Base-by-base conservation (phyloP, 176 grass and related monocot genomes). In the Tuctoria greenei region DNA sequence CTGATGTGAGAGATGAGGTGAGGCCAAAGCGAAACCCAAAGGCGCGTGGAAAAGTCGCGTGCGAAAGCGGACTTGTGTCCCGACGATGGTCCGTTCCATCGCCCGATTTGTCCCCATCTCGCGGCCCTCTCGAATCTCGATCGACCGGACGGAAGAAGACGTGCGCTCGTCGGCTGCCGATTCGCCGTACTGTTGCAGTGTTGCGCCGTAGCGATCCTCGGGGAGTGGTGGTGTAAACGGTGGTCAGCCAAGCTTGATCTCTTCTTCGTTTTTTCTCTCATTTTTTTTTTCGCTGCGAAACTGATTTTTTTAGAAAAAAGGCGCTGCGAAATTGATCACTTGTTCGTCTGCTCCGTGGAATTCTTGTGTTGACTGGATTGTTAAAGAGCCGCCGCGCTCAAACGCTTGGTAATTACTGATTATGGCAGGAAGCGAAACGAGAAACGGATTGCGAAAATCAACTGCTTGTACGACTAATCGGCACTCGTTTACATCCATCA, bases 41-140 rank as follows among this genome's bases (percentile, higher is more conserved):
- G 62, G 35, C 75, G 80, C 6, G 80, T 88, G 69, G 86, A 79
- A 83, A 83, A 69, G 62, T 27, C 10, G n/a, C 65, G 39, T 66
- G 15, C 31, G 54, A 20, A 49, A 24, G 75, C 59, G 24, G 57
- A 66, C 25, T 56, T 31, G 52, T 41, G 57, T 59, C 14, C 2
- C 40, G 37, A 38, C 8, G 7, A 11, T 36, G 11, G 21, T 11
- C 64, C 45, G 23, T 14, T 43, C 17, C 36, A 44, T 11, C 24
- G 7, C 46, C 10, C 10, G 67, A 65, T 72, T 45, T 46, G 74
- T 79, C 82, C 75, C 10, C 82, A 47, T 73, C 82, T 16, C 42
- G 18, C 40, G 6, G 7, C 35, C 7, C 47, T 18, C 43, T 44
- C 42, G 8, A 8, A 25, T 24, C 26, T 18, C 61, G 16, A n/a